phyloP scores from a whole-genome alignment of 768 basidiomycete genomes.

The Nevesoporus exiguus region DNA sequence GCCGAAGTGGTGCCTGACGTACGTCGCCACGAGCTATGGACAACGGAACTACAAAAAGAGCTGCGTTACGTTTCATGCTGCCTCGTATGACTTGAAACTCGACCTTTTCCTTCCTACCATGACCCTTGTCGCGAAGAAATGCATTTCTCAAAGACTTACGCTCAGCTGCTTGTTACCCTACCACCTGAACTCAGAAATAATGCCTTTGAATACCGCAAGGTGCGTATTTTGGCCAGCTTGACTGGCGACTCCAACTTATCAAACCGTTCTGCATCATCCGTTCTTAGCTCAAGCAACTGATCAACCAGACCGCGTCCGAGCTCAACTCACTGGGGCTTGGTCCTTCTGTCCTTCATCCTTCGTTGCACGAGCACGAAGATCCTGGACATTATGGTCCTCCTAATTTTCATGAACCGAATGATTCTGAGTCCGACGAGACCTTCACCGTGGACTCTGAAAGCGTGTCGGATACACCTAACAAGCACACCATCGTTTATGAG shows the following conservation, averaged over 20 bases:
- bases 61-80: neutral
- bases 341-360: slow-evolving; percentile 45
- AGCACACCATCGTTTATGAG: slow-evolving; percentile 51
- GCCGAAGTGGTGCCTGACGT: neutral
- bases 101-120: neutral
- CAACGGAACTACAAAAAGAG: neutral
- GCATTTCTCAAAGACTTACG: slow-evolving; percentile 74
- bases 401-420: slow-evolving; percentile 1
- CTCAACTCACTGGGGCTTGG: slow-evolving; percentile 65
- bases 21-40: neutral
- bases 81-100: neutral
- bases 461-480: neutral
- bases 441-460: neutral
- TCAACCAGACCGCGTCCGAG: slow-evolving; percentile 78
- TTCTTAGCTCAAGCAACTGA: slow-evolving; percentile 83
- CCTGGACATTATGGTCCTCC: slow-evolving; percentile 1
- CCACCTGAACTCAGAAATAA: slow-evolving; percentile 75
- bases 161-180: slow-evolving; percentile 57
- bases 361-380: slow-evolving; percentile 32
- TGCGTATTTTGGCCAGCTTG: slow-evolving; percentile 20
- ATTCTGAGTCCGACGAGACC: neutral
- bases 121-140: slow-evolving; percentile 33
- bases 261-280: neutral
- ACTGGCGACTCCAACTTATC: neutral
- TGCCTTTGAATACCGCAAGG: slow-evolving; percentile 83